Evolutionary conservation across 441 rosid species (phyloP).

Genomic region (Omphalea diandra): DNA sequence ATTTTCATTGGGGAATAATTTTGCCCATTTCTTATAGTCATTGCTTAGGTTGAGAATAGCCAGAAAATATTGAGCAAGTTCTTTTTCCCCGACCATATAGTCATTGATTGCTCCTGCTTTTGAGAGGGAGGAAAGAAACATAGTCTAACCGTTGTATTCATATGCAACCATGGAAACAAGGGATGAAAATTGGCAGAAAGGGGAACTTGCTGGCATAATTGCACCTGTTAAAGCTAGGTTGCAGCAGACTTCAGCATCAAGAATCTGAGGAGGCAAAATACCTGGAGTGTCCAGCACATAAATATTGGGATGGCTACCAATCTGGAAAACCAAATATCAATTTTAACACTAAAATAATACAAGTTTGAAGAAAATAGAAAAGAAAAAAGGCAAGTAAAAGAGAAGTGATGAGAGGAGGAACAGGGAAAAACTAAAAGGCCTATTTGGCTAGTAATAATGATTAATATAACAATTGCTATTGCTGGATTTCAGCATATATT

Average conservation of each 20-base stretch:
- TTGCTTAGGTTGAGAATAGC: slow-evolving; percentile 52
- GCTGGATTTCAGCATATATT: background rate
- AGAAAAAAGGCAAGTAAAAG: background rate
- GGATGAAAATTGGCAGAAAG: background rate
- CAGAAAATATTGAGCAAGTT: slow-evolving; percentile 59
- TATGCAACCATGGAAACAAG: background rate
- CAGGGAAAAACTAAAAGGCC: background rate
- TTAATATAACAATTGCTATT: background rate
- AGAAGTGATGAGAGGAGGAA: background rate
- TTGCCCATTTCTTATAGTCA: slow-evolving; percentile 70
- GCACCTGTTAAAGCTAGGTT: slow-evolving; percentile 80
- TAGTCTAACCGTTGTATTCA: background rate
- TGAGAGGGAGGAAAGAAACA: slow-evolving; percentile 4
- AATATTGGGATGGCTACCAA: slow-evolving; percentile 71
- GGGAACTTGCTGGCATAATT: background rate
- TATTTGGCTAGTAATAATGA: background rate
- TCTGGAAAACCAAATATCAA: slow-evolving; percentile 35
- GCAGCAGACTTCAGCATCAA: slow-evolving; percentile 49
- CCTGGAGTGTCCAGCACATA: slow-evolving; percentile 86
- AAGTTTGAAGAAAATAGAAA: background rate
- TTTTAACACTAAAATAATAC: background rate
- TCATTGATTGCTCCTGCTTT: slow-evolving; percentile 60
- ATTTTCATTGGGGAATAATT: slow-evolving; percentile 25
- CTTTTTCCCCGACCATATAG: slow-evolving; percentile 43
- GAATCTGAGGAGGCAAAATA: slow-evolving; percentile 52